phyloP scores from a whole-genome alignment of 768 basidiomycete species.

The Calvatia gigantea region DNA sequence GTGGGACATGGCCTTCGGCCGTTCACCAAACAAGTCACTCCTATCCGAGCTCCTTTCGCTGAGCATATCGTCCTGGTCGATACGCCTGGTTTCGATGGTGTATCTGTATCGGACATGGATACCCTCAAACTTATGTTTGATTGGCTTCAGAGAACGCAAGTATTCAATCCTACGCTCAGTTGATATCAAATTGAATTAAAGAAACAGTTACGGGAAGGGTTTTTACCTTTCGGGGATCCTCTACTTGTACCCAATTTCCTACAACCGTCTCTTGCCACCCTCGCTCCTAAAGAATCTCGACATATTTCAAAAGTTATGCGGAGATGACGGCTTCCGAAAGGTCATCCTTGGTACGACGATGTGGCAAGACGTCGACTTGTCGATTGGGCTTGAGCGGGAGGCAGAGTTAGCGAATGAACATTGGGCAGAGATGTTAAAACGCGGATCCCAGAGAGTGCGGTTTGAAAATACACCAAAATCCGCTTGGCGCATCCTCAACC shows the following conservation, averaged over 20 bases:
- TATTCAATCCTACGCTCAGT: not conserved
- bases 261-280: conserved; percentile 45
- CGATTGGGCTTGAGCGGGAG: not conserved
- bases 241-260: conserved; percentile 50
- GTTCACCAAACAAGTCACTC: not conserved
- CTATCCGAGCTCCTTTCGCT: not conserved
- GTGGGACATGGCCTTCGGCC: not conserved
- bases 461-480: not conserved
- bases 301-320: conserved; percentile 51
- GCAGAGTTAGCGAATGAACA: not conserved
- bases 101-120: conserved; percentile 18
- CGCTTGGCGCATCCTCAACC: not conserved
- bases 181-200: not conserved
- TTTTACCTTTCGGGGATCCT: conserved; percentile 10
- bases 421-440: conserved; percentile 3
- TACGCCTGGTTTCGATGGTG: conserved; percentile 21
- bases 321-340: conserved; percentile 42
- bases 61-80: conserved; percentile 2
- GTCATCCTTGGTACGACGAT: conserved; percentile 52
- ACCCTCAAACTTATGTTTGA: conserved; percentile 21
- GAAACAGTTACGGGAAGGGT: not conserved
- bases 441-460: not conserved
- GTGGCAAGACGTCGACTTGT: conserved; percentile 28
- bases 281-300: conserved; percentile 47
- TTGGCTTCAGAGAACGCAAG: conserved; percentile 24